Conservation (phyloP, 148 eudicot genomes). For the Camellia sinensis region DNA sequence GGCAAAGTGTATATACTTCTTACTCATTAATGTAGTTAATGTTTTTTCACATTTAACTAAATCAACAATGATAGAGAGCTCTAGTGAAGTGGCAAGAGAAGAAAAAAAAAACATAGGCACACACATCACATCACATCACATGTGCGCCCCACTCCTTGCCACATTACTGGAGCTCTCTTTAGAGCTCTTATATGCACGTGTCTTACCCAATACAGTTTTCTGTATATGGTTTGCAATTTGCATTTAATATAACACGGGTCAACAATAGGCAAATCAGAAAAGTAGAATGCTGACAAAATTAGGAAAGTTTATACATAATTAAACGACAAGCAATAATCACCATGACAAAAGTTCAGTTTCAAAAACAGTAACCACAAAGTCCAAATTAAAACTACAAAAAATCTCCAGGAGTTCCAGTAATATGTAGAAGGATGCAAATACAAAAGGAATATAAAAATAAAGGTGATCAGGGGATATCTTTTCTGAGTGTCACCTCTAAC, state of each 20-base stretch:
- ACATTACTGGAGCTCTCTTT: too few relatives aligned
- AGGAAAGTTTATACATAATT: neutral
- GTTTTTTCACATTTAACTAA: too few relatives aligned
- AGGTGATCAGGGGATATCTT: neutral
- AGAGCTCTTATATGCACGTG: too few relatives aligned
- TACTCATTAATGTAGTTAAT: too few relatives aligned
- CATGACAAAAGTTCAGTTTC: constrained; percentile 2
- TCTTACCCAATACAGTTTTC: constrained; percentile 4
- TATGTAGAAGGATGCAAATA: neutral
- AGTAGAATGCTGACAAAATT: neutral
- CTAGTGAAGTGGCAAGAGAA: too few relatives aligned
- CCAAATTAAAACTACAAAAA: neutral
- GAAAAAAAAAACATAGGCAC: too few relatives aligned
- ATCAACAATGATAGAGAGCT: too few relatives aligned
- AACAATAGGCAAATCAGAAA: neutral
- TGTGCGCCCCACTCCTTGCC: too few relatives aligned
- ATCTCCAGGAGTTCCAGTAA: constrained; percentile 11
- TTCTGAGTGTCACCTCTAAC: constrained; percentile 63
- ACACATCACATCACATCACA: too few relatives aligned
- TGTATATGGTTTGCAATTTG: neutral
- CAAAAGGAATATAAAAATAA: neutral
- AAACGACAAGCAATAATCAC: neutral
- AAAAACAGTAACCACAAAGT: constrained; percentile 2
- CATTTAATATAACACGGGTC: neutral
- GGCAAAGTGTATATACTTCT: too few relatives aligned